Conservation (phyloP, 768 basidiomycete species). For the Tylopilus plumbeoviolaceoides region DNA sequence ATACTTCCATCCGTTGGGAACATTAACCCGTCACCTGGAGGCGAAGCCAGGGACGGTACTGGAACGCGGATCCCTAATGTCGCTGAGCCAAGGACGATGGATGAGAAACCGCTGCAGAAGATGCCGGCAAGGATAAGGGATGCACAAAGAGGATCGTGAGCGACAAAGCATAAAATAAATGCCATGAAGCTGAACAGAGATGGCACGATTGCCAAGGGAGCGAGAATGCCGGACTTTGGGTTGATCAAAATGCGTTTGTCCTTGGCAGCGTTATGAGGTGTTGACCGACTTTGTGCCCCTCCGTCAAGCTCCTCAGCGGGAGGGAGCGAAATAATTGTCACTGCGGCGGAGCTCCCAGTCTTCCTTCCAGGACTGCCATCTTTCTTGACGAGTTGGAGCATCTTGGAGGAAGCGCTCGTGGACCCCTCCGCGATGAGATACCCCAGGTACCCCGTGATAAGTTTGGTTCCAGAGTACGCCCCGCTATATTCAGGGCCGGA, state of each 20-base stretch:
- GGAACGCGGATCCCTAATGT: slow-evolving; percentile 20
- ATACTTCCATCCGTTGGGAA: slow-evolving; percentile 13
- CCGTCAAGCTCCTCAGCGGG: not conserved
- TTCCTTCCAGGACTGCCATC: slow-evolving; percentile 5
- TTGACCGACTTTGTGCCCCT: too few relatives aligned
- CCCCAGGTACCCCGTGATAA: slow-evolving; percentile 52
- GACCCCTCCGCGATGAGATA: slow-evolving; percentile 38
- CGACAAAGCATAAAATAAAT: slow-evolving; percentile 17
- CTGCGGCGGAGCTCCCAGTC: slow-evolving; percentile 12
- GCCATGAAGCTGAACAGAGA: slow-evolving; percentile 22
- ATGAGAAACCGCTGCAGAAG: slow-evolving; percentile 29
- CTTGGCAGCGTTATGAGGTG: too few relatives aligned
- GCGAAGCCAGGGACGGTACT: slow-evolving; percentile 21
- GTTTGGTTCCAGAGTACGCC: slow-evolving; percentile 59
- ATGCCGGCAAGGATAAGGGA: slow-evolving; percentile 31
- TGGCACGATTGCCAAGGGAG: slow-evolving; percentile 17
- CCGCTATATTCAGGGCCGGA: slow-evolving; percentile 67
- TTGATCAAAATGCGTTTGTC: not conserved
- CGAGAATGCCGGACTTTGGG: slow-evolving; percentile 11
- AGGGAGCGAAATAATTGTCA: slow-evolving; percentile 17
- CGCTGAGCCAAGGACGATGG: slow-evolving; percentile 25
- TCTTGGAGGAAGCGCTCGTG: not conserved
- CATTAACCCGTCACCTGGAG: slow-evolving; percentile 31
- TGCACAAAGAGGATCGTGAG: slow-evolving; percentile 23
- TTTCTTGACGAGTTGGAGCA: slow-evolving; percentile 2